phyloP scores from a whole-genome alignment of 257 asterid genomes.

The Solanum paucissectum region DNA sequence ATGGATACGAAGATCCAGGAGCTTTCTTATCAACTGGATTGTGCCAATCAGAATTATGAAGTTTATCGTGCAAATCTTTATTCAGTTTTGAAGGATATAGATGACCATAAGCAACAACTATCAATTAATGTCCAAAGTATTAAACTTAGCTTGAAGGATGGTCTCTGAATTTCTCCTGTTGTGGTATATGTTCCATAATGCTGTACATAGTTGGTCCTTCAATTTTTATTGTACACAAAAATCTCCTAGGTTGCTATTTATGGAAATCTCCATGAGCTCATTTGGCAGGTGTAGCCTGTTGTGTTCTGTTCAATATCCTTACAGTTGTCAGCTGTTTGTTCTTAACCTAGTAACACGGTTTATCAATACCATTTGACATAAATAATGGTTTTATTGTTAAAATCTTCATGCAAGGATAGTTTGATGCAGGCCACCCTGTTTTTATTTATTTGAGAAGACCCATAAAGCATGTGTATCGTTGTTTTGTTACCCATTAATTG shows the following conservation, averaged over 20 bases:
- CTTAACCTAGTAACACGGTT: not conserved
- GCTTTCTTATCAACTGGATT: conserved; percentile 52
- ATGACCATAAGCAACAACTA: conserved; percentile 73
- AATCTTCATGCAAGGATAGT: not conserved
- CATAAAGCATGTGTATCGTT: not conserved
- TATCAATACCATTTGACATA: not conserved
- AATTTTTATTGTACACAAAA: not conserved
- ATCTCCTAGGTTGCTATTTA: not conserved
- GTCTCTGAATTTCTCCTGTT: conserved; percentile 18
- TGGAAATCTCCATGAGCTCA: not conserved
- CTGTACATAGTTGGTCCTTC: not conserved
- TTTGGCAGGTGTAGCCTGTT: not conserved
- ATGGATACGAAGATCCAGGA: conserved; percentile 65
- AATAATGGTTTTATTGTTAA: not conserved
- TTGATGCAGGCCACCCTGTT: not conserved
- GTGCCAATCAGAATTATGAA: conserved; percentile 68
- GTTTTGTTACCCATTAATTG: not conserved
- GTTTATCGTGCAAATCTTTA: conserved; percentile 68
- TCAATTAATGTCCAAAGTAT: conserved; percentile 66
- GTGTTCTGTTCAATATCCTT: not conserved
- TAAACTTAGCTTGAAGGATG: conserved; percentile 68
- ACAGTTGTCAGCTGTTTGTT: not conserved
- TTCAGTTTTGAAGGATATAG: conserved; percentile 77
- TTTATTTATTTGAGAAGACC: not conserved
- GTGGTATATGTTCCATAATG: not conserved